phyloP scores from a whole-genome alignment of 306 rosid genomes.

The Cucumis cinereus region DNA sequence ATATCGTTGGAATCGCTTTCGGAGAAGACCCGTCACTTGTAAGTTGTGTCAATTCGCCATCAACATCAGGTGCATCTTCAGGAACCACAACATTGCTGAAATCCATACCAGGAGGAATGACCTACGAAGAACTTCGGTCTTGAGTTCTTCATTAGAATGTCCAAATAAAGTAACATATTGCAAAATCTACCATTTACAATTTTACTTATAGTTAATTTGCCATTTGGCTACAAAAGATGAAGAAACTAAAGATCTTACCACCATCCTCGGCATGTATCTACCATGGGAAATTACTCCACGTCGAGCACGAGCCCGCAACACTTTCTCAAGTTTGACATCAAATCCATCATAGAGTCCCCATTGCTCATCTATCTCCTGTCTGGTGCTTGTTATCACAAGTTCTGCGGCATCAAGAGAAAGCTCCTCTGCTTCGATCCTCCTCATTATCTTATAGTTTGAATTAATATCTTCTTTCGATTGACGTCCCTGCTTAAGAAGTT shows the following conservation, averaged over 20 bases:
- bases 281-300: constrained; percentile 79
- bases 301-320: constrained; percentile 73
- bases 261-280: constrained; percentile 91
- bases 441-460: constrained; percentile 73
- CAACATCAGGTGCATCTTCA: constrained; percentile 57
- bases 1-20: constrained; percentile 57
- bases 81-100: constrained; percentile 65
- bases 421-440: constrained; percentile 87
- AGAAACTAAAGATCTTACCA: constrained; percentile 32
- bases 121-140: constrained; percentile 28
- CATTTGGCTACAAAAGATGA: background rate
- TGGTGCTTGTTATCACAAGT: constrained; percentile 85
- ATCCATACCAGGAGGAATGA: constrained; percentile 93
- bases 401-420: constrained; percentile 87
- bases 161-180: background rate
- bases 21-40: constrained; percentile 39
- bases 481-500: constrained; percentile 83
- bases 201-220: background rate
- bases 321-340: constrained; percentile 84
- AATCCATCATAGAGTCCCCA: constrained; percentile 96
- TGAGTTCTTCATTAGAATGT: constrained; percentile 4
- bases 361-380: constrained; percentile 82
- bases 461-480: constrained; percentile 86
- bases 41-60: constrained; percentile 51
- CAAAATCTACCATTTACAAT: background rate